Conservation (phyloP, 2,329 filamentous ascomycete species). For the Dothideomycetidae sp. region DNA sequence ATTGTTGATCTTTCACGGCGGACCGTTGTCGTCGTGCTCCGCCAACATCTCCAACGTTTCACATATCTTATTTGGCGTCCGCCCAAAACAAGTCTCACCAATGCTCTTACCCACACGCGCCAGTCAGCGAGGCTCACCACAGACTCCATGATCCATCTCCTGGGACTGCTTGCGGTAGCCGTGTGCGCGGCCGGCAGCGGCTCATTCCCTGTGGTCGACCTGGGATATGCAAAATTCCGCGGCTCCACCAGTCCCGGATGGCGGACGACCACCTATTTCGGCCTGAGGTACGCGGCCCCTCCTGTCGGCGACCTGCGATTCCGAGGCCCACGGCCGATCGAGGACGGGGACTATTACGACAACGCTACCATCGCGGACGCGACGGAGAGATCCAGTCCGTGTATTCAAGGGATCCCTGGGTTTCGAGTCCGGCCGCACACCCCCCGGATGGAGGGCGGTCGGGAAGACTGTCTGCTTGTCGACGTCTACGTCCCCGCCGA, state of each 20-base stretch:
- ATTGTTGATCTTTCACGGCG: too few species aligned
- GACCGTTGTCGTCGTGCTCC: too few species aligned
- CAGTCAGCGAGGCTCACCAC: too few species aligned
- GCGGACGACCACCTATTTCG: constrained; percentile 15
- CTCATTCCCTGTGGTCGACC: constrained; percentile 12
- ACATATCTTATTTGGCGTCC: too few species aligned
- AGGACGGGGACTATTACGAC: constrained; percentile 14
- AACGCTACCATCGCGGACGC: constrained; percentile 17
- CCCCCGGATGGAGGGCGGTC: constrained; percentile 13
- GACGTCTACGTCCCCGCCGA: constrained; percentile 27
- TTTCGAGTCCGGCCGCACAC: constrained; percentile 9
- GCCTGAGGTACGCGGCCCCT: constrained; percentile 19
- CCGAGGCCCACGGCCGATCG: constrained; percentile 20
- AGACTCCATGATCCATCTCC: too few species aligned
- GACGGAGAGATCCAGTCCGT: constrained; percentile 16
- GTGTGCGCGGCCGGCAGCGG: too few species aligned
- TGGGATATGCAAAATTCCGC: constrained; percentile 12
- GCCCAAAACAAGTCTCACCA: too few species aligned
- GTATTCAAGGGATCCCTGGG: constrained; percentile 17
- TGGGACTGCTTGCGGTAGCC: too few species aligned
- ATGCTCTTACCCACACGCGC: too few species aligned
- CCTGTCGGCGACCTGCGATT: constrained; percentile 21
- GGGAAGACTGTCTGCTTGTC: constrained; percentile 29
- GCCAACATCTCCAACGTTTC: too few species aligned
- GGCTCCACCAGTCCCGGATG: constrained; percentile 7